Evolutionary conservation across 2,329 filamentous ascomycete species (phyloP), one percentile per base, ranked within the genome.

Genomic region (Botrytis medusae): DNA sequence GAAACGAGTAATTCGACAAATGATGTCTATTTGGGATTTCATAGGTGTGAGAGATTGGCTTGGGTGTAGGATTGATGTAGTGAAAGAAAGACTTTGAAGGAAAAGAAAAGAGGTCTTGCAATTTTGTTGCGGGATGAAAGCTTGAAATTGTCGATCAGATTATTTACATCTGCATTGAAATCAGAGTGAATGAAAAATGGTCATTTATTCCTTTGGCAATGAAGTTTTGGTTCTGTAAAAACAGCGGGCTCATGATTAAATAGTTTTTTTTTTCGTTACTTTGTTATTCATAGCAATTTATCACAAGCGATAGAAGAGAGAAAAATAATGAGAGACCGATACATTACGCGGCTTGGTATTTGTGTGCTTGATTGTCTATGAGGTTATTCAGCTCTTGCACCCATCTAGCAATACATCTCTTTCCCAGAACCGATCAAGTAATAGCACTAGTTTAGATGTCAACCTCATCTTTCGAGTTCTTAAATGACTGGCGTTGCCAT

Each of bases 11-110:
- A 40, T 54, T 68, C 64, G 32, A 68, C 64, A 16, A 68, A 68
- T 57, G 64, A 68, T 68, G 64, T 68, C 29, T 32, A 40, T 32
- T 40, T 68, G 64, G 64, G 64, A 2, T 68, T 68, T 54, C 64
- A 68, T 42, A 68, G 64, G n/a, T 68, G 64, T 29, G 46, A 54
- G 34, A 68, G 64, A 29, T 40, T 68, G 46, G 34, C 64, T 57
- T 68, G 64, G 64, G 44, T 25, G 32, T 68, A 68, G 64, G 32
- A 29, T 14, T 25, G 12, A 22, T 4, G 25, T 14, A n/a, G 37
- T 37, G 37, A 9, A 48, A 34, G 42, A 22, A 7, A 32, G 14
- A 54, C 1, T 44, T 46, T 46, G n/a, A 29, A 10, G 16, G 25
- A 9, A 10, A 62, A 37, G 20, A 10, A 34, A 1, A 3, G 9